phyloP scores from a whole-genome alignment of 2,329 filamentous ascomycete genomes.

The Fusarium torulosum region DNA sequence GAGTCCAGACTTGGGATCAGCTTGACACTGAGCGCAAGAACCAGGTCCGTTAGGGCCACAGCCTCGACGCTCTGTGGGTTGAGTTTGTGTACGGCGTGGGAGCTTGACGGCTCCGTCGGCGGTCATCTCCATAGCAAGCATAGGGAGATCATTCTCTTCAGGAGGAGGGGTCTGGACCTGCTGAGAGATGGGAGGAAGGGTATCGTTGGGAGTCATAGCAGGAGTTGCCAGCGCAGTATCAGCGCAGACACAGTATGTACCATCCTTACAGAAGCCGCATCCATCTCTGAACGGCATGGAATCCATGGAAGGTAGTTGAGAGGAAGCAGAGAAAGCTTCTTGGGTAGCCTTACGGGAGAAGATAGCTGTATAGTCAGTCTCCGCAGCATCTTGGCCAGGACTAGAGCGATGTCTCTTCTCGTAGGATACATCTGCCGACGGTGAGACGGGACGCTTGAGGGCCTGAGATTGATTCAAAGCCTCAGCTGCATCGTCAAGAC shows the following conservation, averaged over 20 bases:
- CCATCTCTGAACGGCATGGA: constrained; percentile 69
- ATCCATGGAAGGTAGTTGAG: constrained; percentile 54
- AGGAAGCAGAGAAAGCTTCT: constrained; percentile 47
- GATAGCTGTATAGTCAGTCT: constrained; percentile 80
- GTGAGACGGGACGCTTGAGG: constrained; percentile 65
- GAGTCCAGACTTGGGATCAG: constrained; percentile 82
- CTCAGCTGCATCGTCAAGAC: constrained; percentile 71
- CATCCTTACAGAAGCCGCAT: constrained; percentile 86
- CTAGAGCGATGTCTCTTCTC: constrained; percentile 68
- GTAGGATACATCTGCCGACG: constrained; percentile 55
- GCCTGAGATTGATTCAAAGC: constrained; percentile 53
- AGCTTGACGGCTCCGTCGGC: constrained; percentile 72
- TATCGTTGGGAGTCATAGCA: constrained; percentile 56
- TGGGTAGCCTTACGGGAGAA: constrained; percentile 64
- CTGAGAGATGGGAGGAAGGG: constrained; percentile 57
- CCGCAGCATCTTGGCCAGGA: constrained; percentile 65
- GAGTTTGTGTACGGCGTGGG: constrained; percentile 56
- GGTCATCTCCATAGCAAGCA: constrained; percentile 70
- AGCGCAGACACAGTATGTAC: constrained; percentile 85
- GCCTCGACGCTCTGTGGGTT: constrained; percentile 52
- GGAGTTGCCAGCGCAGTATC: constrained; percentile 64
- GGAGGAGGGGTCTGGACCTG: constrained; percentile 70
- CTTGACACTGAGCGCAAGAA: constrained; percentile 81
- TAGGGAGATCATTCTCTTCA: constrained; percentile 68
- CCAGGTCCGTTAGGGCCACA: constrained; percentile 79